Evolutionary conservation across 495 filamentous ascomycete species (phyloP).

Genomic region (Hypoxylon fuscum): DNA sequence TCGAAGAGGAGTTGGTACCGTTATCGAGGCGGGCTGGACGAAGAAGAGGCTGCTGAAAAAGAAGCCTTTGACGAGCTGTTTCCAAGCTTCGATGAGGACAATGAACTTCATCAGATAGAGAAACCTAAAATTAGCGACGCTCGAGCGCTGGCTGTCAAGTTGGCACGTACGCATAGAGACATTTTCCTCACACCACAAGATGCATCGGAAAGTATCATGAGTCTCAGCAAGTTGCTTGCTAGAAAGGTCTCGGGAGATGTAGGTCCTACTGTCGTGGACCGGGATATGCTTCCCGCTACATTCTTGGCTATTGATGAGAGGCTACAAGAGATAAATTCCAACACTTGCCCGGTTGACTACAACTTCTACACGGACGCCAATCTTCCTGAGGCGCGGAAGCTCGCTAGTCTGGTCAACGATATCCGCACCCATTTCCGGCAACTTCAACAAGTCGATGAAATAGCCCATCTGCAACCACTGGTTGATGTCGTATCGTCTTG

Average conservation of each 20-base stretch:
- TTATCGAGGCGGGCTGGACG: conserved; percentile 77
- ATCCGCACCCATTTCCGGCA: conserved; percentile 74
- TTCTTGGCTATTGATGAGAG: conserved; percentile 69
- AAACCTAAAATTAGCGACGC: conserved; percentile 37
- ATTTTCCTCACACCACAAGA: conserved; percentile 56
- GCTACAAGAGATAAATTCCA: conserved; percentile 60
- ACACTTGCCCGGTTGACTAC: conserved; percentile 57
- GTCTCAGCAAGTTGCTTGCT: conserved; percentile 51
- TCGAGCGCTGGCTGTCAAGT: conserved; percentile 55
- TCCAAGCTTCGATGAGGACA: conserved; percentile 71
- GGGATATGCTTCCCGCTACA: conserved; percentile 69
- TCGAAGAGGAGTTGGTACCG: conserved; percentile 79
- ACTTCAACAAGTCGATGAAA: conserved; percentile 68
- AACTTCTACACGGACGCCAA: conserved; percentile 92
- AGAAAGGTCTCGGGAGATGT: conserved; percentile 46
- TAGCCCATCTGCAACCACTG: conserved; percentile 66
- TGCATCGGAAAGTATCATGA: conserved; percentile 46
- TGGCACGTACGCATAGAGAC: conserved; percentile 56
- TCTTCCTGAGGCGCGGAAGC: conserved; percentile 72
- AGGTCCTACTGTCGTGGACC: conserved; percentile 43
- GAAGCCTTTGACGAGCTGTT: conserved; percentile 82
- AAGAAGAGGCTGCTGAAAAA: conserved; percentile 78
- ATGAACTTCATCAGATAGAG: conserved; percentile 40
- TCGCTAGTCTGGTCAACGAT: conserved; percentile 70
- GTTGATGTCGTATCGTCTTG: conserved; percentile 78